Percentiles rank a stretch among this genome's conserved stretches.
phyloP scores from a whole-genome alignment of 495 filamentous ascomycete species.

The Pyrenula aspistea region DNA sequence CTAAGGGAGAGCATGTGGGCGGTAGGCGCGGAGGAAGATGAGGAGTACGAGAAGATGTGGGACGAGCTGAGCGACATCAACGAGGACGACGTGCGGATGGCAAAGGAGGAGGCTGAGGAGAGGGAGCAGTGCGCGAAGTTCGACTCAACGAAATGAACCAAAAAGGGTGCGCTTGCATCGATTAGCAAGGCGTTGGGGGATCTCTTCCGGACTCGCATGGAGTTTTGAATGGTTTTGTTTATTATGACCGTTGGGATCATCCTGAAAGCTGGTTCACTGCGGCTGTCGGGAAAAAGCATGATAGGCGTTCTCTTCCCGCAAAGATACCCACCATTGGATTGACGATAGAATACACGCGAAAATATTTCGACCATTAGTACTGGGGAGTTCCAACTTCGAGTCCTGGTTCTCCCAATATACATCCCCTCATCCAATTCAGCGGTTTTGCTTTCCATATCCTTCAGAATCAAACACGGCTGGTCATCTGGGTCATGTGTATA shows the following conservation, averaged over 20 bases:
- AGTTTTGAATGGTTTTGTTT: background rate
- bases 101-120: constrained; percentile 63
- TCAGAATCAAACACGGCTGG: too few relatives aligned
- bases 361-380: too few relatives aligned
- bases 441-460: too few relatives aligned
- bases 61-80: constrained; percentile 71
- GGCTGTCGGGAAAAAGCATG: too few relatives aligned
- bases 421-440: too few relatives aligned
- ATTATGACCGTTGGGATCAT: background rate
- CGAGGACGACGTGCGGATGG: constrained; percentile 68
- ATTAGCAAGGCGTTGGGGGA: background rate
- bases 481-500: too few relatives aligned
- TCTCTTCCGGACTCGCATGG: background rate
- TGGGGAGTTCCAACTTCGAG: too few relatives aligned
- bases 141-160: background rate
- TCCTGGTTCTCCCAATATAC: too few relatives aligned
- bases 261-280: too few relatives aligned
- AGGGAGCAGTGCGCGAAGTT: constrained; percentile 21
- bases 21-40: constrained; percentile 43
- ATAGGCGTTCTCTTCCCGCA: too few relatives aligned
- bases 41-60: constrained; percentile 59
- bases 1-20: constrained; percentile 85
- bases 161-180: background rate
- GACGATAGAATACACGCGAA: too few relatives aligned
- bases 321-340: too few relatives aligned